Conservation (phyloP, 148 eudicot genomes). For the Agrostemma githago region DNA sequence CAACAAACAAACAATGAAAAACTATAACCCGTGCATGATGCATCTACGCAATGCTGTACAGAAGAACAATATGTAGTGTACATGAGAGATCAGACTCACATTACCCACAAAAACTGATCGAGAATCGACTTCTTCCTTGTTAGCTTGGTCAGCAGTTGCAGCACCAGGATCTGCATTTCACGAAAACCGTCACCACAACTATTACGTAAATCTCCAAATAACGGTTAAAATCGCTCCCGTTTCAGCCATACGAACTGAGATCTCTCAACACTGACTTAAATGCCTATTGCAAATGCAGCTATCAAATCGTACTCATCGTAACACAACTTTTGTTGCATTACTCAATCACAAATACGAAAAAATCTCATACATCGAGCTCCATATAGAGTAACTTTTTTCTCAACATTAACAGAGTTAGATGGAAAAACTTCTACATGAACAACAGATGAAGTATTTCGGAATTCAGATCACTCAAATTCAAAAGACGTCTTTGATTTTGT, state of each 20-base stretch:
- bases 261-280: not conserved
- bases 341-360: not conserved
- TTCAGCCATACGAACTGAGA: not conserved
- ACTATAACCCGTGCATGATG: not conserved
- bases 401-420: too few relatives aligned
- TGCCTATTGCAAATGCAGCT: not conserved
- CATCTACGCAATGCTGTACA: not conserved
- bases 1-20: not conserved
- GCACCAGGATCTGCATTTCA: slow-evolving; percentile 51
- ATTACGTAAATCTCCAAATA: not conserved
- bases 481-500: not conserved
- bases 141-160: slow-evolving; percentile 56
- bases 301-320: not conserved
- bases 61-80: not conserved
- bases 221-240: not conserved
- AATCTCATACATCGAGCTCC: too few relatives aligned
- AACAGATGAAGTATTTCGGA: too few relatives aligned
- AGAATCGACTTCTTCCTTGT: slow-evolving; percentile 74
- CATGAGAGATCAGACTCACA: slow-evolving; percentile 39
- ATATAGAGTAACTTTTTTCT: too few relatives aligned
- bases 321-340: not conserved
- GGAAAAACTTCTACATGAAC: too few relatives aligned
- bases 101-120: slow-evolving; percentile 83
- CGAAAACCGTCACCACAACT: not conserved
- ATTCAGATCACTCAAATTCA: not conserved